Conservation (phyloP, 1,284 basidiomycete genomes). For the Salmacisia buchloeana region DNA sequence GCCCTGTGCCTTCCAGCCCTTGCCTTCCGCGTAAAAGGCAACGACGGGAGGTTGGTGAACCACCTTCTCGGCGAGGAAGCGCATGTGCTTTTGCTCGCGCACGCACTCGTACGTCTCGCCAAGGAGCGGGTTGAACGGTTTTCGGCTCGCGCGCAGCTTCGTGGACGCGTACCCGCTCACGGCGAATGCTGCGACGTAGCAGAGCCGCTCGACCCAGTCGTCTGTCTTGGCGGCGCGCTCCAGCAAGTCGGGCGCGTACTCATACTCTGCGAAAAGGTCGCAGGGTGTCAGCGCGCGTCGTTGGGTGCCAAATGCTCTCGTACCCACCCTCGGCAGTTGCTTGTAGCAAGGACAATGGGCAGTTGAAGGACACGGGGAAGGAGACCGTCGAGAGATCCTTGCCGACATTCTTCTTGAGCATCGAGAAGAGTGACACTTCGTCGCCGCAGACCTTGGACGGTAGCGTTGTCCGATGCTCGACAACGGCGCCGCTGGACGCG, state of each 20-base stretch:
- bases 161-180: slow-evolving; percentile 46
- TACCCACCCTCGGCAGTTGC: slow-evolving; percentile 33
- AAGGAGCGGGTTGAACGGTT: slow-evolving; percentile 49
- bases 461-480: slow-evolving; percentile 54
- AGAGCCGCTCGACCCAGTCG: slow-evolving; percentile 43
- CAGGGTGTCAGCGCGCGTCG: too few species aligned
- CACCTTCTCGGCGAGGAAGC: slow-evolving; percentile 49
- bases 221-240: slow-evolving; percentile 36
- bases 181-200: slow-evolving; percentile 42
- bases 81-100: slow-evolving; percentile 38
- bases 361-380: slow-evolving; percentile 51
- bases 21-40: slow-evolving; percentile 43
- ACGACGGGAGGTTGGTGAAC: slow-evolving; percentile 48
- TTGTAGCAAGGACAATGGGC: slow-evolving; percentile 46
- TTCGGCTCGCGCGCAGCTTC: slow-evolving; percentile 44
- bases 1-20: slow-evolving; percentile 40
- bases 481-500: slow-evolving; percentile 19
- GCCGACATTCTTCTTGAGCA: slow-evolving; percentile 80
- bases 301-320: not conserved
- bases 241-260: slow-evolving; percentile 47
- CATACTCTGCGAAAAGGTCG: slow-evolving; percentile 41
- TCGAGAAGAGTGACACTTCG: slow-evolving; percentile 77
- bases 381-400: slow-evolving; percentile 50
- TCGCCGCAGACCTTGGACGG: slow-evolving; percentile 62
- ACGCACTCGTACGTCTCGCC: slow-evolving; percentile 50